These are phyloP conservation scores for Echinosophora koreensis DNA, from an alignment of 306 rosid genomes.

Conservation along the genomic window DNA sequence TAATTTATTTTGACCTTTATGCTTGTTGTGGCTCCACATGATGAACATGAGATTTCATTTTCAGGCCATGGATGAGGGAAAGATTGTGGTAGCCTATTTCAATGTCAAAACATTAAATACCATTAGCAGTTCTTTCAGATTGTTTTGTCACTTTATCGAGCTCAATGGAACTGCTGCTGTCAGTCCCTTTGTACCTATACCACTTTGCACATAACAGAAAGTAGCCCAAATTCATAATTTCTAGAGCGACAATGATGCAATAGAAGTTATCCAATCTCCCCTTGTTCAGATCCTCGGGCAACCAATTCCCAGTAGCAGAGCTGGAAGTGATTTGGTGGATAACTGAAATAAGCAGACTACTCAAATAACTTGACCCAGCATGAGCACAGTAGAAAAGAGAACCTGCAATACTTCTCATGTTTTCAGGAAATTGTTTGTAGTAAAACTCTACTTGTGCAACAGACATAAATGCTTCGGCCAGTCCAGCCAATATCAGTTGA, in stretches of 20 bases:
- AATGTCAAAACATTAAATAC: conserved; percentile 20
- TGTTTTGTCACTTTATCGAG: conserved; percentile 48
- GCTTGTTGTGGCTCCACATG: conserved; percentile 22
- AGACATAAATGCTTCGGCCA: conserved; percentile 67
- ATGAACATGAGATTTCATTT: conserved; percentile 22
- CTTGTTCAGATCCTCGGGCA: conserved; percentile 82
- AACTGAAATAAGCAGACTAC: conserved; percentile 60
- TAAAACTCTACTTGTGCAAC: conserved; percentile 84
- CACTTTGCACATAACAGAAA: conserved; percentile 71
- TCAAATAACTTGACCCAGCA: conserved; percentile 75
- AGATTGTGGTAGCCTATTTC: conserved; percentile 11
- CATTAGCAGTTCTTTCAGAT: conserved; percentile 46
- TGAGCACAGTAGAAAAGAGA: conserved; percentile 64
- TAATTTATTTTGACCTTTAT: conserved; percentile 26
- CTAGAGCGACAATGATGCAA: conserved; percentile 60
- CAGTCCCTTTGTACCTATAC: conserved; percentile 69
- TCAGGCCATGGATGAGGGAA: conserved; percentile 10
- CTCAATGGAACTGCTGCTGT: conserved; percentile 37
- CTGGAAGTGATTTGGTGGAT: conserved; percentile 52
- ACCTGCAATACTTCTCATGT: conserved; percentile 90
- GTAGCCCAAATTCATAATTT: conserved; percentile 59
- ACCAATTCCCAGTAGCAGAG: conserved; percentile 64
- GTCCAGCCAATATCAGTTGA: conserved; percentile 69
- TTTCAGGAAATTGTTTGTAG: conserved; percentile 95
- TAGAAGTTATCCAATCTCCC: conserved; percentile 81